A percentile compares a stretch with the other conserved stretches of the same genome.
Evolutionary conservation across 768 basidiomycete genomes (phyloP).

Genomic region (Tricholoma saponaceum): DNA sequence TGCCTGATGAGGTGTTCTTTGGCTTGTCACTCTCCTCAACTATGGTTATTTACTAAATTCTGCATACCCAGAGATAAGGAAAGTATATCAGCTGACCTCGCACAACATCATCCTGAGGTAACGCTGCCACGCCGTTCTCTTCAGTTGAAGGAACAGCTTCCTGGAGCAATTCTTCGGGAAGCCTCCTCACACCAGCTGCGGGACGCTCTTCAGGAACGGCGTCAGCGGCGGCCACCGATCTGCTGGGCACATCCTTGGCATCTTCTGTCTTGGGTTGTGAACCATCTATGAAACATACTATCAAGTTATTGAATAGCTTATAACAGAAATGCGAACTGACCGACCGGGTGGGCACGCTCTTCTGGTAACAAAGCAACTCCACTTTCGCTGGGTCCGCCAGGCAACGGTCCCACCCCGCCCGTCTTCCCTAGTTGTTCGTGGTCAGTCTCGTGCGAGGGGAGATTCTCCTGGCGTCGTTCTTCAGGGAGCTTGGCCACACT

Average conservation of each 20-base stretch:
- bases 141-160: slow-evolving; percentile 12
- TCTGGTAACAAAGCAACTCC: slow-evolving; percentile 13
- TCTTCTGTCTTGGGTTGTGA: background rate
- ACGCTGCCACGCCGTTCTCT: slow-evolving; percentile 8
- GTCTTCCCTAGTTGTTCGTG: slow-evolving; percentile 11
- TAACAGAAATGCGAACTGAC: background rate
- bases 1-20: background rate
- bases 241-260: slow-evolving; percentile 10
- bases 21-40: background rate
- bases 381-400: slow-evolving; percentile 13
- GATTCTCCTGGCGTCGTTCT: slow-evolving; percentile 27
- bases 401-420: slow-evolving; percentile 10
- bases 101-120: slow-evolving; percentile 8
- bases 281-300: background rate
- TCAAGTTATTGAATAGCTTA: too few relatives aligned
- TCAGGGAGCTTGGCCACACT: slow-evolving; percentile 48
- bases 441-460: slow-evolving; percentile 15
- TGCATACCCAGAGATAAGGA: background rate
- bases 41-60: background rate
- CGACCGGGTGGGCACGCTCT: slow-evolving; percentile 6
- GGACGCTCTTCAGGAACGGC: slow-evolving; percentile 41
- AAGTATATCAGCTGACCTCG: background rate
- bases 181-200: slow-evolving; percentile 41
- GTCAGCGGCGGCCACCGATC: slow-evolving; percentile 35
- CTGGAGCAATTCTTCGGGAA: slow-evolving; percentile 41